phyloP scores from a whole-genome alignment of 2,329 filamentous ascomycete species.

The Ascosphaera apis region DNA sequence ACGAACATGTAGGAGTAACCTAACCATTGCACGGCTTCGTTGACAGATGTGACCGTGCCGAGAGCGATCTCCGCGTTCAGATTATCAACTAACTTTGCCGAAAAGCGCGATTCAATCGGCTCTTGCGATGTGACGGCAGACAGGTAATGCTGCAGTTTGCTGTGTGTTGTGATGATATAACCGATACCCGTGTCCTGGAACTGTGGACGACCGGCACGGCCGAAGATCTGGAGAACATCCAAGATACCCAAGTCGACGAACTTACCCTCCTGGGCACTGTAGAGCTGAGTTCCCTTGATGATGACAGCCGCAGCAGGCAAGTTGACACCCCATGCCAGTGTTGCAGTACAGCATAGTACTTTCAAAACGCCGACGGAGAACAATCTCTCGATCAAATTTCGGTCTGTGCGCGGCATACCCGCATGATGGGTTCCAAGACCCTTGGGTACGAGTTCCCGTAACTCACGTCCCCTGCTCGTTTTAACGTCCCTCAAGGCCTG shows the following conservation, averaged over 20 bases:
- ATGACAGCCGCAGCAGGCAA: slow-evolving; percentile 87
- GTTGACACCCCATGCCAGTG: slow-evolving; percentile 96
- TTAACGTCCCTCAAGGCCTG: slow-evolving; percentile 66
- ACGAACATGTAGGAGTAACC: slow-evolving; percentile 97
- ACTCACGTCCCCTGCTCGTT: slow-evolving; percentile 59
- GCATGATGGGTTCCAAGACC: slow-evolving; percentile 92
- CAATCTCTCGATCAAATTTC: slow-evolving; percentile 84
- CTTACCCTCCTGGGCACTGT: slow-evolving; percentile 88
- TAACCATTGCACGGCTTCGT: slow-evolving; percentile 89
- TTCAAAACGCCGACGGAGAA: slow-evolving; percentile 86
- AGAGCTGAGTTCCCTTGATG: slow-evolving; percentile 95
- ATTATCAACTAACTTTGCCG: slow-evolving; percentile 82
- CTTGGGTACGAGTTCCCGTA: slow-evolving; percentile 72
- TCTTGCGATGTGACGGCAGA: slow-evolving; percentile 86
- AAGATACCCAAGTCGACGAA: slow-evolving; percentile 92
- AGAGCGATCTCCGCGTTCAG: slow-evolving; percentile 85
- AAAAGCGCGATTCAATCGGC: slow-evolving; percentile 94
- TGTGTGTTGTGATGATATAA: slow-evolving; percentile 93
- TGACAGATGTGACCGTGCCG: slow-evolving; percentile 82
- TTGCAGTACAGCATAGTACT: slow-evolving; percentile 94
- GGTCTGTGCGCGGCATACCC: slow-evolving; percentile 81
- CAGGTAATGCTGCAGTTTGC: slow-evolving; percentile 77
- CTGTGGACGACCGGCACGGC: slow-evolving; percentile 89
- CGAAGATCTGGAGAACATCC: slow-evolving; percentile 93
- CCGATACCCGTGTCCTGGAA: slow-evolving; percentile 96